A percentile compares a stretch with the other conserved stretches of the same genome.
Evolutionary conservation across 2,329 filamentous ascomycete species (phyloP).

Genomic region (Microdochium paspali): DNA sequence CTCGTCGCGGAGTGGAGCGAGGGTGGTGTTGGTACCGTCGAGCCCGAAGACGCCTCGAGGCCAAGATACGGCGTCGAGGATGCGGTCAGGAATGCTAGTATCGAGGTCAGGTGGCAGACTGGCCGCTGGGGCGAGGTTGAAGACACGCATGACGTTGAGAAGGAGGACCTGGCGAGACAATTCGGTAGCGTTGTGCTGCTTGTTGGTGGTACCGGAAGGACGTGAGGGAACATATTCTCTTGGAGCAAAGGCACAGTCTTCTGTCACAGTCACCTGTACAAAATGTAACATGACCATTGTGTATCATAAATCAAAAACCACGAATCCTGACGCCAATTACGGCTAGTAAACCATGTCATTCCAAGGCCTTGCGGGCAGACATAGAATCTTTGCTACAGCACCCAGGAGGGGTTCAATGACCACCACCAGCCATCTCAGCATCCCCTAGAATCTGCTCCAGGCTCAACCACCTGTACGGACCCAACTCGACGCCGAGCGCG

Average conservation of each 20-base stretch:
- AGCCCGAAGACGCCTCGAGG: conserved; percentile 18
- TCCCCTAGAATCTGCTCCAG: conserved; percentile 35
- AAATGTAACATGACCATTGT: neutral
- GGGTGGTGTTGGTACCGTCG: conserved; percentile 27
- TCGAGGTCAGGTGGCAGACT: conserved; percentile 89
- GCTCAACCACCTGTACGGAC: conserved; percentile 29
- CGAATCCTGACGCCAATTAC: neutral
- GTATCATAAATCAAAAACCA: neutral
- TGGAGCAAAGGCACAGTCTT: neutral
- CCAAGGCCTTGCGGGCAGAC: no score
- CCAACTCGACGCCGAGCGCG: conserved; percentile 27
- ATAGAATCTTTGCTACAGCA: no score
- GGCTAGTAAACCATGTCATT: no score
- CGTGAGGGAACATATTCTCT: conserved; percentile 1
- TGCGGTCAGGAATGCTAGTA: conserved; percentile 64
- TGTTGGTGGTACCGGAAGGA: conserved; percentile 49
- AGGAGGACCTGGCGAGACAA: conserved; percentile 80
- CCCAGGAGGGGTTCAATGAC: no score
- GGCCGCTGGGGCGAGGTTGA: conserved; percentile 93
- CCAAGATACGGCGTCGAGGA: conserved; percentile 69
- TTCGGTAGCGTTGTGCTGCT: conserved; percentile 79
- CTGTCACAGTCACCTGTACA: neutral
- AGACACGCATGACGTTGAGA: conserved; percentile 94
- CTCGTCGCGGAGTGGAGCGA: conserved; percentile 84
- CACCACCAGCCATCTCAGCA: conserved; percentile 24